Evolutionary conservation across 495 filamentous ascomycete species (phyloP).

Genomic region (Penicilliopsis zonata): DNA sequence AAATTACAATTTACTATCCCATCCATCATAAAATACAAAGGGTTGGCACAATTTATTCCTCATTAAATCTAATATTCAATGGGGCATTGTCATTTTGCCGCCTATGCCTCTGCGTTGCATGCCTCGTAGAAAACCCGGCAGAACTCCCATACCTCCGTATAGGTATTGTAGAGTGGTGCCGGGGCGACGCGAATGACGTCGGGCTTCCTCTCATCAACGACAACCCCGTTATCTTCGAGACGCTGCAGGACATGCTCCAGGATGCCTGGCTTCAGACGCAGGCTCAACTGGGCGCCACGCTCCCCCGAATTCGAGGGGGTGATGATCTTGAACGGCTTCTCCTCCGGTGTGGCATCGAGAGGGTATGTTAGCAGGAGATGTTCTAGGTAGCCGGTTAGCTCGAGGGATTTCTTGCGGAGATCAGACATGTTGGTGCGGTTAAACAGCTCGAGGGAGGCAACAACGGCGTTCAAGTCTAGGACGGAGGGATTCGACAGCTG

Average conservation of each 20-base stretch:
- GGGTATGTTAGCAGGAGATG: constrained; percentile 41
- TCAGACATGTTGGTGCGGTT: constrained; percentile 53
- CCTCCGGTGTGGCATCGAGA: constrained; percentile 20
- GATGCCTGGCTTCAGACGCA: constrained; percentile 54
- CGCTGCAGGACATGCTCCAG: constrained; percentile 56
- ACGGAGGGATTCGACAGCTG: constrained; percentile 52
- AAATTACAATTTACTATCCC: no score
- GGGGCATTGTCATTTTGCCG: constrained; percentile 4
- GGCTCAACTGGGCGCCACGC: constrained; percentile 78
- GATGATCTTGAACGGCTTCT: constrained; percentile 58
- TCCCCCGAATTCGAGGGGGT: constrained; percentile 62
- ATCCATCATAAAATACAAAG: no score
- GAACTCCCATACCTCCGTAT: constrained; percentile 68
- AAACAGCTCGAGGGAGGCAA: constrained; percentile 72
- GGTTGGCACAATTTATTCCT: no score
- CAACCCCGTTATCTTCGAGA: constrained; percentile 56
- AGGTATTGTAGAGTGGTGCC: constrained; percentile 81
- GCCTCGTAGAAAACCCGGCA: constrained; percentile 38
- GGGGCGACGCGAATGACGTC: constrained; percentile 91
- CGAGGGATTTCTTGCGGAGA: constrained; percentile 62
- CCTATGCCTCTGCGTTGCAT: constrained; percentile 20
- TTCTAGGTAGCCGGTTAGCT: constrained; percentile 73
- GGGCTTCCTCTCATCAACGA: constrained; percentile 83
- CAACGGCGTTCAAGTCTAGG: constrained; percentile 50
- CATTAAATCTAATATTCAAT: neutral